Evolutionary conservation across 2,329 filamentous ascomycete species (phyloP).

Genomic region (Dactylonectria macrodidyma): DNA sequence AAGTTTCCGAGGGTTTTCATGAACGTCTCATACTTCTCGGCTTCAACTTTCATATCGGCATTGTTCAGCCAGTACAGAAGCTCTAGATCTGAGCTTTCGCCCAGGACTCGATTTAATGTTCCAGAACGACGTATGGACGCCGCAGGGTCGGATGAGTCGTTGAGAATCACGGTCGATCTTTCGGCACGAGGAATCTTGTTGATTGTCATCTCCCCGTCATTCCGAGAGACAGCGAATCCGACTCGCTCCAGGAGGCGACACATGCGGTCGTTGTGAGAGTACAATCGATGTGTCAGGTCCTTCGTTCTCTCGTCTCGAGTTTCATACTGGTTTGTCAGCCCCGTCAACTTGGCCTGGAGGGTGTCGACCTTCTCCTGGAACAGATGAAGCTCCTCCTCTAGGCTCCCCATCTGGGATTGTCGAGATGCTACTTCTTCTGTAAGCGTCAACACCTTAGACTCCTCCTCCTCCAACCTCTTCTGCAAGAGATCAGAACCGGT

Average conservation of each 20-base stretch:
- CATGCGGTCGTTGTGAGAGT: constrained; percentile 88
- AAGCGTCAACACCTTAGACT: constrained; percentile 77
- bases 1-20: constrained; percentile 82
- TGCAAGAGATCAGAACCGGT: constrained; percentile 86
- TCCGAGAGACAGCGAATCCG: constrained; percentile 85
- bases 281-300: constrained; percentile 87
- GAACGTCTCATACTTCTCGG: constrained; percentile 81
- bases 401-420: constrained; percentile 81
- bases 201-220: constrained; percentile 80
- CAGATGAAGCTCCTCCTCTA: constrained; percentile 82
- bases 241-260: constrained; percentile 87
- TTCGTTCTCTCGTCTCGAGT: constrained; percentile 81
- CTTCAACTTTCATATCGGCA: constrained; percentile 75
- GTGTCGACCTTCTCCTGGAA: constrained; percentile 76
- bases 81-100: constrained; percentile 77
- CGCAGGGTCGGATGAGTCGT: constrained; percentile 71
- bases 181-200: constrained; percentile 78
- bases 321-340: constrained; percentile 72
- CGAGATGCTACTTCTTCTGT: constrained; percentile 80
- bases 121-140: constrained; percentile 69
- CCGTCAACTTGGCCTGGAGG: constrained; percentile 66
- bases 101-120: constrained; percentile 67
- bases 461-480: constrained; percentile 82
- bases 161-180: constrained; percentile 67
- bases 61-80: constrained; percentile 88